phyloP scores from a whole-genome alignment of 805 yeast genomes.

The Candida sithepensis region DNA sequence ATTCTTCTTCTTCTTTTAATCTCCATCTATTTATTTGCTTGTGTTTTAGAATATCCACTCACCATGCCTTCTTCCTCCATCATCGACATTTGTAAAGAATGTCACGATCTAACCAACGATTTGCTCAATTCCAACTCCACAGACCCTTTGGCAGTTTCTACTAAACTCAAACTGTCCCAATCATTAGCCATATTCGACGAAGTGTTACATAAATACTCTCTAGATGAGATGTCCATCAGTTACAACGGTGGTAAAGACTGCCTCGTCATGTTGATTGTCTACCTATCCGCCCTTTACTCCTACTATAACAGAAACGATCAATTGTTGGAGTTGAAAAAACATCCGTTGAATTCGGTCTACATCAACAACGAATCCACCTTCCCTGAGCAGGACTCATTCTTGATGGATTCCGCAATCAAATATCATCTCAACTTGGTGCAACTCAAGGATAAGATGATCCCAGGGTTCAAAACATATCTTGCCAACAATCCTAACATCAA shows the following conservation, averaged over 20 bases:
- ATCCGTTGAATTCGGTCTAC: slow-evolving; percentile 51
- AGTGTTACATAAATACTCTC: slow-evolving; percentile 19
- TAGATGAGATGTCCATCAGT: slow-evolving; percentile 66
- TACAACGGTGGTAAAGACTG: slow-evolving; percentile 98
- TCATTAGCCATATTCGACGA: slow-evolving; percentile 18
- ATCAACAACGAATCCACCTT: slow-evolving; percentile 75
- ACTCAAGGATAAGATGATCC: slow-evolving; percentile 48
- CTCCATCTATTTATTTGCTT: not conserved
- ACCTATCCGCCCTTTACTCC: slow-evolving; percentile 50
- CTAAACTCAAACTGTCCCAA: slow-evolving; percentile 17
- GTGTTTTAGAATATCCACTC: no score
- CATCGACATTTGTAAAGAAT: slow-evolving; percentile 21
- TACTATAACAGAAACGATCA: slow-evolving; percentile 14
- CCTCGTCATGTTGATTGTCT: slow-evolving; percentile 75
- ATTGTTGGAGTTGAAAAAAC: slow-evolving; percentile 17
- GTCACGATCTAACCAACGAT: slow-evolving; percentile 13
- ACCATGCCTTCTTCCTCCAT: slow-evolving; percentile 17
- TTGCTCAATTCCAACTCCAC: slow-evolving; percentile 10
- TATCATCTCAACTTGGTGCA: slow-evolving; percentile 53
- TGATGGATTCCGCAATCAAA: slow-evolving; percentile 45
- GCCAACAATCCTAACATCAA: slow-evolving; percentile 47
- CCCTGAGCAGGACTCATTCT: slow-evolving; percentile 64
- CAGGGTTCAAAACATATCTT: slow-evolving; percentile 68
- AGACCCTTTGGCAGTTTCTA: slow-evolving; percentile 6
- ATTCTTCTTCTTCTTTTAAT: no score